A percentile compares a stretch with the other conserved stretches of the same genome.
Evolutionary conservation across 768 basidiomycete genomes (phyloP).

Genomic region (Phylloporus rhodoxanthus): DNA sequence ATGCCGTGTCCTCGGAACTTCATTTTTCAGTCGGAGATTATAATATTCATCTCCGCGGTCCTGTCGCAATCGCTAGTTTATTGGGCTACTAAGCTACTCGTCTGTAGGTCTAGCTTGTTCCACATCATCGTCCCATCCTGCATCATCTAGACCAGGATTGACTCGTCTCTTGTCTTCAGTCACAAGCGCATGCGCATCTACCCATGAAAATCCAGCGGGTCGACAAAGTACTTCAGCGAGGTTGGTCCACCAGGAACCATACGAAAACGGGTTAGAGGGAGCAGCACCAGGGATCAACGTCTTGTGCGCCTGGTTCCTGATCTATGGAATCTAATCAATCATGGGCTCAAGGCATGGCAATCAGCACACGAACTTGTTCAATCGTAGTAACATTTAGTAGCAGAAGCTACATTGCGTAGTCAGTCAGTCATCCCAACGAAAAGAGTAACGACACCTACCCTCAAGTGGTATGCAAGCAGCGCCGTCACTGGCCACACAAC

Average conservation of each 20-base stretch:
- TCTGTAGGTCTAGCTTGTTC: conserved; percentile 13
- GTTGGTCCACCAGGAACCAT: conserved; percentile 71
- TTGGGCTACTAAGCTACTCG: conserved; percentile 7
- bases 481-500: conserved; percentile 82
- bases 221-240: conserved; percentile 72
- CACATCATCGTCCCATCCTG: conserved; percentile 23
- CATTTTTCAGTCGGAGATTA: conserved; percentile 21
- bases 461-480: conserved; percentile 75
- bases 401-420: conserved; percentile 48
- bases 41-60: conserved; percentile 19
- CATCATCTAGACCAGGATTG: conserved; percentile 58
- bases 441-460: conserved; percentile 47
- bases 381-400: conserved; percentile 91
- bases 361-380: conserved; percentile 64
- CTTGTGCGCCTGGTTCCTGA: conserved; percentile 81
- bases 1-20: conserved; percentile 25
- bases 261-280: conserved; percentile 84
- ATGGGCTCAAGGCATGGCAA: conserved; percentile 3
- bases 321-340: conserved; percentile 38
- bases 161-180: conserved; percentile 69
- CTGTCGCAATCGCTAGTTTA: conserved; percentile 1
- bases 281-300: conserved; percentile 55
- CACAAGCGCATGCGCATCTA: conserved; percentile 53
- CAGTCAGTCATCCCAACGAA: background rate
- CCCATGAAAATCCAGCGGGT: conserved; percentile 76